A percentile compares a stretch with the other conserved stretches of the same genome.
These are phyloP conservation scores for Rhododendron simsii DNA, from an alignment of 148 eudicot species.

Conservation along the genomic window DNA sequence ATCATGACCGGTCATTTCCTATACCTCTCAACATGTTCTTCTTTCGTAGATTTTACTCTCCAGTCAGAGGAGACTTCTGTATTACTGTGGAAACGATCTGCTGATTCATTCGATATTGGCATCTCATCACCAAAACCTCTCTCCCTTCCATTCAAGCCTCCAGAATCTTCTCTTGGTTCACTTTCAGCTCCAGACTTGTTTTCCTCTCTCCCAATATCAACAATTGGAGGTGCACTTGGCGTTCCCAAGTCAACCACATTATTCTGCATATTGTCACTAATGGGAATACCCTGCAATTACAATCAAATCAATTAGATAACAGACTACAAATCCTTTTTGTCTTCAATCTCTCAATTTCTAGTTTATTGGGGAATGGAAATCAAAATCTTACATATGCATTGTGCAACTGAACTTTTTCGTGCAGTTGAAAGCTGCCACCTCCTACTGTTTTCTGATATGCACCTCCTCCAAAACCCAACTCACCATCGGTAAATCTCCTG, in stretches of 20 bases:
- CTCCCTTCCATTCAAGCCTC: constrained; percentile 17
- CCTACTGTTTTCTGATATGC: constrained; percentile 28
- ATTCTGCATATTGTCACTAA: constrained; percentile 24
- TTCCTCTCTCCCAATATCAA: constrained; percentile 33
- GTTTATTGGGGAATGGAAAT: neutral
- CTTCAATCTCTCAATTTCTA: neutral
- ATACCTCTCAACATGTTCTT: constrained; percentile 37
- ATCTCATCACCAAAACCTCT: constrained; percentile 13
- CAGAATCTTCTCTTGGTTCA: constrained; percentile 23
- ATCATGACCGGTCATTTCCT: neutral
- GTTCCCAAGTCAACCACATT: constrained; percentile 58
- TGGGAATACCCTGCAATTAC: constrained; percentile 59
- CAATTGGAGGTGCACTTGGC: constrained; percentile 87
- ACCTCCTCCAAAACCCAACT: constrained; percentile 20
- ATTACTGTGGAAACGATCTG: constrained; percentile 13
- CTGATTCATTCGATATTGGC: constrained; percentile 20
- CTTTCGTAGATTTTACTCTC: constrained; percentile 14
- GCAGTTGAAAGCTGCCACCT: constrained; percentile 26
- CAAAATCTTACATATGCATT: constrained; percentile 45
- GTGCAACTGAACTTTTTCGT: constrained; percentile 17
- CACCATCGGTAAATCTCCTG: constrained; percentile 34
- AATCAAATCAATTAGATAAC: neutral
- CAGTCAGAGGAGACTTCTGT: constrained; percentile 13
- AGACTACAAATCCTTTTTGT: neutral
- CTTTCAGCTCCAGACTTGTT: constrained; percentile 22